Base-by-base conservation (phyloP, 805 yeast genomes). In the Debaryomyces castellii region DNA sequence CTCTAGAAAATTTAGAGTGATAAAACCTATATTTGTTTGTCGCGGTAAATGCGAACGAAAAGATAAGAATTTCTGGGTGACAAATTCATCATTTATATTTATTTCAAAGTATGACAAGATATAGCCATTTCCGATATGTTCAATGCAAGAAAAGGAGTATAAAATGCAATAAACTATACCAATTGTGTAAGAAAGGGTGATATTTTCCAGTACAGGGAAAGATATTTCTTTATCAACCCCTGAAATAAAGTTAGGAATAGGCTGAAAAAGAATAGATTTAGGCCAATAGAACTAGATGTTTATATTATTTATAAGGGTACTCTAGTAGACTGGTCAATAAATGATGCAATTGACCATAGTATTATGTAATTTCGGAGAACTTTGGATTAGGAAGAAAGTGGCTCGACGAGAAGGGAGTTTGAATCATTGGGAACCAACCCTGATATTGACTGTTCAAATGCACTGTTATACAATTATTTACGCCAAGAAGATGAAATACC, bases 131-230 rank as follows among this genome's bases (percentile, higher is more conserved):
- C 2, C 41, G 45, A 11, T 43, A 41, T 21, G n/a, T 9, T 23
- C 20, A 37, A 3, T 43, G 41, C 25, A 43, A 43, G 41, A 24
- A 25, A 3, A 36, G 36, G 14, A 36, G 45, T 7, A 30, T 43
- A n/a, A 43, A 43, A 18, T 43, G 41, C 21, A 40, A 36, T 22
- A 41, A 43, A 24, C 27, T 16, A 4, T 10, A 12, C 45, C 45
- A 18, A 11, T 21, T 43, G 45, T 20, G 10, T 11, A 8, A 11
- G 25, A 12, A 25, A 28, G 35, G 35, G 36, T 6, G 4, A 17
- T 2, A 5, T 11, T 2, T 43, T 41, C 21, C 33, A 17, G n/a
- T 43, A 43, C 11, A 21, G 8, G 8, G 11, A 43, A 7, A 20
- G 20, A 22, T 10, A 36, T 11, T 35, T 35, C 14, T 9, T 43